phyloP scores from a whole-genome alignment of 441 rosid genomes.

The Raphanus hybrid region DNA sequence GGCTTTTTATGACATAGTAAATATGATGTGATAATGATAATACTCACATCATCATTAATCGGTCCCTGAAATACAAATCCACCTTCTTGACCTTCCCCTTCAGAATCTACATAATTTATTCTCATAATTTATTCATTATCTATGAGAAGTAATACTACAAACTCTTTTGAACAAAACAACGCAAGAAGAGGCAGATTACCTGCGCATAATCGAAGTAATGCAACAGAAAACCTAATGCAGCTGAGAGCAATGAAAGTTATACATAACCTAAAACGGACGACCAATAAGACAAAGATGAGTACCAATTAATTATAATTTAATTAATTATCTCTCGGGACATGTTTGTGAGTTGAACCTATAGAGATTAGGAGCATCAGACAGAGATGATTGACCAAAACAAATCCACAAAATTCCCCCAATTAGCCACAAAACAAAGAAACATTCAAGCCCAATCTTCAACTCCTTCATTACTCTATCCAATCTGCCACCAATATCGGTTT shows the following conservation, averaged over 20 bases:
- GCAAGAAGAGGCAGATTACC: slow-evolving; percentile 12
- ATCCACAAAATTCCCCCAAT: slow-evolving; percentile 86
- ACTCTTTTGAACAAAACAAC: background rate
- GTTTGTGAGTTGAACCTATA: slow-evolving; percentile 55
- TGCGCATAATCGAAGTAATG: slow-evolving; percentile 17
- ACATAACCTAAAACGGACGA: slow-evolving; percentile 16
- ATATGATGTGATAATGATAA: background rate
- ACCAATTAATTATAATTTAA: background rate
- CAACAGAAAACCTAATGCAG: background rate
- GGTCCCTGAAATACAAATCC: background rate
- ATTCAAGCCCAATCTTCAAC: slow-evolving; percentile 77
- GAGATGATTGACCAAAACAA: slow-evolving; percentile 79
- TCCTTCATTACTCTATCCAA: slow-evolving; percentile 63
- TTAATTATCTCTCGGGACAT: background rate
- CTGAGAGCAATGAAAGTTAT: slow-evolving; percentile 8
- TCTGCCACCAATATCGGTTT: slow-evolving; percentile 55
- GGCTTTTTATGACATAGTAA: background rate
- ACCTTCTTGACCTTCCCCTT: slow-evolving; percentile 32
- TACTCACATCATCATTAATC: background rate
- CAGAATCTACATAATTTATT: background rate
- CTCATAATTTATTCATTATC: background rate
- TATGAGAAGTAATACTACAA: background rate
- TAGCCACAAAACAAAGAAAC: slow-evolving; percentile 87
- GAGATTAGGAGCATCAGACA: slow-evolving; percentile 73
- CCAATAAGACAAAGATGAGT: background rate